phyloP scores from a whole-genome alignment of 2,329 filamentous ascomycete species.

The Blumeria graminis region DNA sequence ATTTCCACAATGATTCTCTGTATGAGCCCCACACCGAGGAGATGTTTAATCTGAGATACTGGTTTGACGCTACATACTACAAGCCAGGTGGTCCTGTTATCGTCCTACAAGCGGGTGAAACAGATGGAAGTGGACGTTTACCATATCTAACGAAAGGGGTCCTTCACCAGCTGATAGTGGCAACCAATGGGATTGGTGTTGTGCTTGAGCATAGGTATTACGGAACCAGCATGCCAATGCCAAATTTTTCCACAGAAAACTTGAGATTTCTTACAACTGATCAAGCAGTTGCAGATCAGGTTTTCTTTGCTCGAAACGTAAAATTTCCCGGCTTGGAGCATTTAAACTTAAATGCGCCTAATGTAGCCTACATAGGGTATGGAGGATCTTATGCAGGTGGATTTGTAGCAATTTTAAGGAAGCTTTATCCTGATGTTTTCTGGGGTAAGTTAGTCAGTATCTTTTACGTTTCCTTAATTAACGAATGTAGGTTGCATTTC shows the following conservation, averaged over 20 bases:
- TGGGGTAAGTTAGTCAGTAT: constrained; percentile 24
- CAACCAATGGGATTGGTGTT: constrained; percentile 51
- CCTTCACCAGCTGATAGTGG: constrained; percentile 41
- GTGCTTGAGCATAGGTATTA: constrained; percentile 79
- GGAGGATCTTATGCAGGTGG: constrained; percentile 68
- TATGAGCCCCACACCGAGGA: constrained; percentile 55
- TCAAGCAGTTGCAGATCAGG: constrained; percentile 58
- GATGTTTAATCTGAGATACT: constrained; percentile 52
- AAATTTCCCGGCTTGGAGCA: constrained; percentile 46
- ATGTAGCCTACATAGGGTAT: constrained; percentile 52
- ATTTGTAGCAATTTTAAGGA: constrained; percentile 52
- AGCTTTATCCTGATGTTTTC: constrained; percentile 54
- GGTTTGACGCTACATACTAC: constrained; percentile 60
- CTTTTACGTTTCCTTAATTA: background rate
- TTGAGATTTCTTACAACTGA: constrained; percentile 66
- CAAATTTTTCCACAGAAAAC: constrained; percentile 41
- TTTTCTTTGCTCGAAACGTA: constrained; percentile 55
- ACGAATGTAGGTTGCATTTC: constrained; percentile 33
- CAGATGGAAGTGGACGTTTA: constrained; percentile 34
- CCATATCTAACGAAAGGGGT: constrained; percentile 58
- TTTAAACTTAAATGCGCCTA: constrained; percentile 37
- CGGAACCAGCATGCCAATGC: constrained; percentile 45
- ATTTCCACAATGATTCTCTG: constrained; percentile 56
- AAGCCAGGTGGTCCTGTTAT: constrained; percentile 58
- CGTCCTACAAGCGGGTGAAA: constrained; percentile 51